Evolutionary conservation across 192 early-diverging fungal genomes (phyloP).

Genomic region (Neocallimastix lanati): DNA sequence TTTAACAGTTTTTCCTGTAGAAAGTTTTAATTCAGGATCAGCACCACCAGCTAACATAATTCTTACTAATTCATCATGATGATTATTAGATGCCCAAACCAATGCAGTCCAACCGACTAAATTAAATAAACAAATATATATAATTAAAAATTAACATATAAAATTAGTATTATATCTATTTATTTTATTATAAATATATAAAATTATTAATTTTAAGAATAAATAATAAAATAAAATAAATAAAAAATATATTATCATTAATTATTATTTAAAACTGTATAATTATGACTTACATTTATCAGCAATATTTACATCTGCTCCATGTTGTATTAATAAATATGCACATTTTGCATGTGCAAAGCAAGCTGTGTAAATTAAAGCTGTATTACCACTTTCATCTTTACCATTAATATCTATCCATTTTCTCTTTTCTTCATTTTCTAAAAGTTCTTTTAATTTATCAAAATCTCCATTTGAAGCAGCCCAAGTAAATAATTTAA

Average conservation of each 20-base stretch:
- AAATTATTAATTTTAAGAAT: no score
- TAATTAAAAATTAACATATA: neutral
- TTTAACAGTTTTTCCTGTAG: constrained; percentile 50
- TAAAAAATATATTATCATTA: neutral
- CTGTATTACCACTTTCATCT: constrained; percentile 74
- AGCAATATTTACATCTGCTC: constrained; percentile 51
- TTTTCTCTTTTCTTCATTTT: constrained; percentile 17
- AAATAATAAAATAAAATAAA: neutral
- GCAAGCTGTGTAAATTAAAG: constrained; percentile 72
- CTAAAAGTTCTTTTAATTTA: constrained; percentile 39
- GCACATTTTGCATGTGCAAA: constrained; percentile 66
- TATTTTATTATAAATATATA: no score
- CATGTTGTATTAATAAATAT: constrained; percentile 44
- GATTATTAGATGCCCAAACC: constrained; percentile 77
- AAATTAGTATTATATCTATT: neutral
- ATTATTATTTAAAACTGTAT: neutral
- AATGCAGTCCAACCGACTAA: constrained; percentile 70
- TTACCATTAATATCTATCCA: constrained; percentile 56
- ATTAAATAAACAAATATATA: neutral
- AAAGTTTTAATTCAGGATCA: constrained; percentile 40
- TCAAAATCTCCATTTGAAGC: constrained; percentile 54
- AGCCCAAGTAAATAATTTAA: constrained; percentile 35
- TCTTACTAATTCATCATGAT: constrained; percentile 50
- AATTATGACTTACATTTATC: constrained; percentile 50
- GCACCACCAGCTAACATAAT: constrained; percentile 64